Percentiles rank a stretch among this genome's conserved stretches.
Evolutionary conservation across 2,329 filamentous ascomycete genomes (phyloP).

Genomic region (Clonostachys rosea): DNA sequence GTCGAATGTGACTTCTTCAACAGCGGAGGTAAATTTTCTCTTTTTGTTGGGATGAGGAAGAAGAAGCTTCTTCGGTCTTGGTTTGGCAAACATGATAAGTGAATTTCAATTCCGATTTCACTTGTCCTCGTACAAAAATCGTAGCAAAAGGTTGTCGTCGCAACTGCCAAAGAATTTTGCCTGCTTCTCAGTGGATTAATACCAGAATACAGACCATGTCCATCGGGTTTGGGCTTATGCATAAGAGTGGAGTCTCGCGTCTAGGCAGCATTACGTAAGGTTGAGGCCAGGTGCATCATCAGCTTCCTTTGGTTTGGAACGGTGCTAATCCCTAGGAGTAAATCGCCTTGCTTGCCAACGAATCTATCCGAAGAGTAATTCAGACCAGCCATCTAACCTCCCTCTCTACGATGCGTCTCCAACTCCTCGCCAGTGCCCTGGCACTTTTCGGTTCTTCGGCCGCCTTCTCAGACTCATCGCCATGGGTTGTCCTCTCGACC

Average conservation of each 20-base stretch:
- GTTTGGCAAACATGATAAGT: conserved; percentile 45
- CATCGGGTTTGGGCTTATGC: conserved; percentile 1
- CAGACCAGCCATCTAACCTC: background rate
- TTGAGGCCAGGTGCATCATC: background rate
- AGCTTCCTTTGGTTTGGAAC: background rate
- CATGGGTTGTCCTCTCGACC: conserved; percentile 85
- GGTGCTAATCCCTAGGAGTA: background rate
- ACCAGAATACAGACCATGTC: too few species aligned
- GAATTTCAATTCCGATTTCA: too few species aligned
- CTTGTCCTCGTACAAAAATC: too few species aligned
- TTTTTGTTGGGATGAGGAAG: conserved; percentile 62
- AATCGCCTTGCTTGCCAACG: background rate
- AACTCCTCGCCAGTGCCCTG: conserved; percentile 42
- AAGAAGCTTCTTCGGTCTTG: conserved; percentile 50
- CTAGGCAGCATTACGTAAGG: conserved; percentile 18
- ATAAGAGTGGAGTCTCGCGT: conserved; percentile 6
- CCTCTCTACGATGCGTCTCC: conserved; percentile 45
- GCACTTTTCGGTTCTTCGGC: conserved; percentile 53
- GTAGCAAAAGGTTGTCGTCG: too few species aligned
- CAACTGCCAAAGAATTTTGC: too few species aligned
- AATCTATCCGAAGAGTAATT: too few species aligned
- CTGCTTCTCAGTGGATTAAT: too few species aligned
- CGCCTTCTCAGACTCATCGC: conserved; percentile 82
- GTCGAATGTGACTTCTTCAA: conserved; percentile 87
- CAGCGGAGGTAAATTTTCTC: conserved; percentile 52